Base-by-base conservation (phyloP, 1,284 basidiomycete genomes). In the Agaricales sp. region DNA sequence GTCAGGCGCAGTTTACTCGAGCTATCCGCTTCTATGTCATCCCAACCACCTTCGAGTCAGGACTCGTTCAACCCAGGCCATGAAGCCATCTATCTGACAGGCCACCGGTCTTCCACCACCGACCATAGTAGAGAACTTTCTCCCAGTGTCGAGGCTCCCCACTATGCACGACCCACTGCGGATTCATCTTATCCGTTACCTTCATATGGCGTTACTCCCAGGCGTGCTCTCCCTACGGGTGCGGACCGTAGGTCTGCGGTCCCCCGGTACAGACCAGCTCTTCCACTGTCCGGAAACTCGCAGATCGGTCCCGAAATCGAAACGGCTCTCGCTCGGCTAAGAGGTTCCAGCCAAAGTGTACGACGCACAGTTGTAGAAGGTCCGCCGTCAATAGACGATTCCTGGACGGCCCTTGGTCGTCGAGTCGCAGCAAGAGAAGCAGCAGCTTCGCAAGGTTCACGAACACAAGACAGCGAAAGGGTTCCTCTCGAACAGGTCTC, bases 371-470 rank as follows among this genome's bases (percentile, higher is more conserved):
- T 11, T 35, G 11, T 35, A 11, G 11, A 35, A 8, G 11, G 30
- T n/a, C 11, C 30, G 8, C 30, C 30, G 11, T n/a, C 53, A 50
- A 59, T 41, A 11, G 64, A 73, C 45, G 75, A 77, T 35, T 59
- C 70, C 4, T 60, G 61, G 22, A 77, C 75, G 1, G 60, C 67
- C 26, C 61, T 78, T 12, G 76, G 76, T 19, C 64, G 75, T 47
- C 71, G 69, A 38, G 75, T 78, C 37, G 72, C 72, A 18, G 71
- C 74, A 16, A 68, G 75, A 50, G 63, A 69, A 52, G 64, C 70
- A 24, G 64, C 62, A 23, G 58, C 53, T 55, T 50, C 61, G 50
- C 3, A 58, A 59, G 19, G 58, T 59, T 43, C 26, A 30, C 39
- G 18, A 20, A 6, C 13, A 18, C 61, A 65, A n/a, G 62, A 67